Percentiles rank a stretch among this genome's conserved stretches.
phyloP scores from a whole-genome alignment of 1,139 yeast species.

The Diutina rugosa region DNA sequence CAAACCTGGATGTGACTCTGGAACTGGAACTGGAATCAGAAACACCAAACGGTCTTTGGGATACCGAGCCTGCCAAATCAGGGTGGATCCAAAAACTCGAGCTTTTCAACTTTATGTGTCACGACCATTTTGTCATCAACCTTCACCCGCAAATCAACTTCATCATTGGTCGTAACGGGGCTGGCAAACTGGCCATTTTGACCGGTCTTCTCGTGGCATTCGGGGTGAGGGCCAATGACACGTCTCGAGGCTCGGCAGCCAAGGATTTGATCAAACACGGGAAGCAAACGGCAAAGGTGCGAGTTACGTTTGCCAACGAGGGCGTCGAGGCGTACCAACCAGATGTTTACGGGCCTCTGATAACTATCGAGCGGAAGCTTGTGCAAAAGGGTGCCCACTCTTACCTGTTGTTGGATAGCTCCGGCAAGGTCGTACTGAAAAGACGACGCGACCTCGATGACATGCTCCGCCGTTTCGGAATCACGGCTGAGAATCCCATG shows the following conservation, averaged over 20 bases:
- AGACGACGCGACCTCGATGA: conserved; percentile 56
- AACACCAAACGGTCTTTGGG: not conserved
- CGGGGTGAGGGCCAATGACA: conserved; percentile 91
- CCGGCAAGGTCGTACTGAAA: conserved; percentile 40
- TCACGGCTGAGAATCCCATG: conserved; percentile 84
- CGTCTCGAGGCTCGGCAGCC: conserved; percentile 69
- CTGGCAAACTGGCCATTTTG: conserved; percentile 87
- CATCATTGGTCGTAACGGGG: conserved; percentile 88
- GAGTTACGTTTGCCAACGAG: conserved; percentile 46
- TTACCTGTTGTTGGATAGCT: conserved; percentile 43
- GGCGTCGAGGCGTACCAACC: conserved; percentile 56
- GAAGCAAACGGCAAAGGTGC: conserved; percentile 45
- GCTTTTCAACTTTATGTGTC: conserved; percentile 71
- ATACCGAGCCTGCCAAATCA: conserved; percentile 14
- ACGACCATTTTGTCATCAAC: conserved; percentile 59
- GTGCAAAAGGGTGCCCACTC: conserved; percentile 34
- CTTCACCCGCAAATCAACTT: conserved; percentile 83
- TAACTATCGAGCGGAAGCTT: conserved; percentile 61
- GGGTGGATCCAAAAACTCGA: conserved; percentile 46
- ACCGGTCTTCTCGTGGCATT: conserved; percentile 86
- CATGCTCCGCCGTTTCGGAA: conserved; percentile 57
- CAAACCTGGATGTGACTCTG: not conserved
- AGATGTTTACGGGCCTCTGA: conserved; percentile 51
- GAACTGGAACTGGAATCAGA: not conserved
- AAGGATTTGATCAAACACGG: conserved; percentile 74